A percentile compares a stretch with the other conserved stretches of the same genome.
Conservation (phyloP, 208 protist genomes). For the Leishmania arabica region DNA sequence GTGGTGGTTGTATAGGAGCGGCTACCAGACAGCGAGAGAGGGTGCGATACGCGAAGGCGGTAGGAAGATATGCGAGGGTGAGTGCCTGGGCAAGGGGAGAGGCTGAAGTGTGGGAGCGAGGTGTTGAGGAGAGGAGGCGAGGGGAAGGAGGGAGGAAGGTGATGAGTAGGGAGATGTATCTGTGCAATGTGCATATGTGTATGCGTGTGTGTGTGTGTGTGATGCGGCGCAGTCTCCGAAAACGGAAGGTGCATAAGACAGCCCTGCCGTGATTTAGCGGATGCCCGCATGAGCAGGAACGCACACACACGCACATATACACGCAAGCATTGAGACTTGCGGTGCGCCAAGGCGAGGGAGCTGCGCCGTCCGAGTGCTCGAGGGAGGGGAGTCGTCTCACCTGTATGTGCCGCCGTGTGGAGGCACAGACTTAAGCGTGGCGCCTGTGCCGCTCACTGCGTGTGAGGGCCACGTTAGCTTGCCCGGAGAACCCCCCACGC, state of each 20-base stretch:
- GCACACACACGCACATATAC: background rate
- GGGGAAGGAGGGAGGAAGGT: background rate
- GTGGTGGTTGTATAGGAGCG: constrained; percentile 2
- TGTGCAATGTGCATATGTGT: background rate
- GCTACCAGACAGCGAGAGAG: constrained; percentile 9
- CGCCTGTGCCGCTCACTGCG: background rate
- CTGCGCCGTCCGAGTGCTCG: background rate
- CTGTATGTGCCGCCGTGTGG: background rate
- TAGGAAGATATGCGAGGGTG: background rate
- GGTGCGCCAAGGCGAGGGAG: background rate
- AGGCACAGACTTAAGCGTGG: background rate
- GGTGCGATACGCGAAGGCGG: background rate
- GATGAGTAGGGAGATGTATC: background rate
- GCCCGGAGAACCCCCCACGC: background rate
- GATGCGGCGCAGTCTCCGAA: background rate
- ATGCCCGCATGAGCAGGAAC: background rate
- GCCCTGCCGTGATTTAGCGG: background rate
- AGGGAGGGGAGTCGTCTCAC: background rate
- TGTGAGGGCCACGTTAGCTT: background rate
- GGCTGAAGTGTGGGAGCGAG: background rate
- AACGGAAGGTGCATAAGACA: background rate
- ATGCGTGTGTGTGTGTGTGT: background rate
- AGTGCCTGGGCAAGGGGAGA: background rate
- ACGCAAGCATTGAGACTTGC: background rate
- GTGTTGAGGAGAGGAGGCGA: background rate